These are phyloP conservation scores for Vigna unguiculata DNA, from an alignment of 306 rosid genomes.

Conservation along the genomic window DNA sequence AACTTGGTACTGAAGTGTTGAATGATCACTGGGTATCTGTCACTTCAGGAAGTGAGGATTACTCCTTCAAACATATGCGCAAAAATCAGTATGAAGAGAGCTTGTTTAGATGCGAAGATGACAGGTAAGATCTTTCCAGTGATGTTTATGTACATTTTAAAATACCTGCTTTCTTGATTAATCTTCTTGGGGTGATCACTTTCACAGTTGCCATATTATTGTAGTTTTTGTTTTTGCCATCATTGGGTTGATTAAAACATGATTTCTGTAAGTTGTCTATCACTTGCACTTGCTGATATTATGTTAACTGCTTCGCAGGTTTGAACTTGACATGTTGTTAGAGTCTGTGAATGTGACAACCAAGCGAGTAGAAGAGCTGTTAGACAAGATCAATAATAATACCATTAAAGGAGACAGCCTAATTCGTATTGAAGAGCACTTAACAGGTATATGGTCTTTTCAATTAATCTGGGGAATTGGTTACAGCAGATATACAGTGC, in stretches of 20 bases:
- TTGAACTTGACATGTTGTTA: slow-evolving; percentile 97
- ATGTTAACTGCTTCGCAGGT: slow-evolving; percentile 62
- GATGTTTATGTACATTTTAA: slow-evolving; percentile 32
- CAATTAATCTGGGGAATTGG: slow-evolving; percentile 38
- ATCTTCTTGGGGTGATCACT: slow-evolving; percentile 14
- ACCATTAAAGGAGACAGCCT: slow-evolving; percentile 71
- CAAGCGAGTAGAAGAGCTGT: slow-evolving; percentile 87
- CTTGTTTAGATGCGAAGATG: slow-evolving; percentile 98
- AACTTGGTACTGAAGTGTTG: slow-evolving; percentile 81
- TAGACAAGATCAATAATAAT: slow-evolving; percentile 85
- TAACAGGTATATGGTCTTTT: slow-evolving; percentile 72
- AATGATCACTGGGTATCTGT: slow-evolving; percentile 99
- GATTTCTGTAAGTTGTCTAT: slow-evolving; percentile 13
- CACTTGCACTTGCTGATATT: slow-evolving; percentile 48
- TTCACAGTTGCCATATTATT: slow-evolving; percentile 12
- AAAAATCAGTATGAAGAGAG: slow-evolving; percentile 99
- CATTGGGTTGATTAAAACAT: slow-evolving; percentile 28
- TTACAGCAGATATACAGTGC: slow-evolving; percentile 27
- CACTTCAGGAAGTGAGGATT: slow-evolving; percentile 99
- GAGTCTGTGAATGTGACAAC: slow-evolving; percentile 93
- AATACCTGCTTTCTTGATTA: neutral
- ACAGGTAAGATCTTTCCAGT: slow-evolving; percentile 69
- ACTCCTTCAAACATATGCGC: slow-evolving; percentile 99
- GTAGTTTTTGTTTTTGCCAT: neutral
- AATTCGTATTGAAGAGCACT: slow-evolving; percentile 81